A percentile compares a stretch with the other conserved stretches of the same genome.
Evolutionary conservation across 176 grass and related monocot genomes (phyloP).

Genomic region (Aegilops umbellulata): DNA sequence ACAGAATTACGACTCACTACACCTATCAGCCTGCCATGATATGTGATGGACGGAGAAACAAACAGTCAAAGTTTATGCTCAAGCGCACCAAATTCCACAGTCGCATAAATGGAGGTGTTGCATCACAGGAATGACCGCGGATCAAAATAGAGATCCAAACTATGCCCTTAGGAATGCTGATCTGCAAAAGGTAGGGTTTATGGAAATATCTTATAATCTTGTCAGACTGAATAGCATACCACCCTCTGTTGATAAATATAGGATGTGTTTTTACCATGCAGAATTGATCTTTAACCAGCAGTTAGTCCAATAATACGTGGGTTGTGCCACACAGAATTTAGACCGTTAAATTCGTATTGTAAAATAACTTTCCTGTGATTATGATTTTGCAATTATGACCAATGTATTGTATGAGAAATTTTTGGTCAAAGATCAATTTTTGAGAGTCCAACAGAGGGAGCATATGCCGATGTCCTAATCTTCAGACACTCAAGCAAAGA

Average conservation of each 20-base stretch:
- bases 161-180: background rate
- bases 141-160: background rate
- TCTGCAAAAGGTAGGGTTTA: background rate
- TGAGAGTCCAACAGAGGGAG: background rate
- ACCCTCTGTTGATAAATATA: background rate
- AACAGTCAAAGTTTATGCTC: background rate
- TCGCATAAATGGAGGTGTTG: background rate
- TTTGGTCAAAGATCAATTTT: background rate
- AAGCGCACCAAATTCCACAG: constrained; percentile 5
- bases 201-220: background rate
- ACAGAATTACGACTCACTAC: background rate
- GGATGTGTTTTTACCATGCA: background rate
- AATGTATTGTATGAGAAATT: background rate
- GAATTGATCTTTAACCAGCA: background rate
- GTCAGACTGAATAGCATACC: background rate
- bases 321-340: background rate
- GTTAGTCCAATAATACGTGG: background rate
- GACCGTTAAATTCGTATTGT: background rate
- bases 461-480: constrained; percentile 3
- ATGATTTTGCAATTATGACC: background rate
- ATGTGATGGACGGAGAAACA: constrained; percentile 1
- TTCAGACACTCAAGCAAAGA: background rate
- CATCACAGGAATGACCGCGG: background rate
- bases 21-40: background rate
- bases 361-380: background rate